These are phyloP conservation scores for Agarophyton chilense DNA, from an alignment of 23 red algal species.

Conservation along the genomic window DNA sequence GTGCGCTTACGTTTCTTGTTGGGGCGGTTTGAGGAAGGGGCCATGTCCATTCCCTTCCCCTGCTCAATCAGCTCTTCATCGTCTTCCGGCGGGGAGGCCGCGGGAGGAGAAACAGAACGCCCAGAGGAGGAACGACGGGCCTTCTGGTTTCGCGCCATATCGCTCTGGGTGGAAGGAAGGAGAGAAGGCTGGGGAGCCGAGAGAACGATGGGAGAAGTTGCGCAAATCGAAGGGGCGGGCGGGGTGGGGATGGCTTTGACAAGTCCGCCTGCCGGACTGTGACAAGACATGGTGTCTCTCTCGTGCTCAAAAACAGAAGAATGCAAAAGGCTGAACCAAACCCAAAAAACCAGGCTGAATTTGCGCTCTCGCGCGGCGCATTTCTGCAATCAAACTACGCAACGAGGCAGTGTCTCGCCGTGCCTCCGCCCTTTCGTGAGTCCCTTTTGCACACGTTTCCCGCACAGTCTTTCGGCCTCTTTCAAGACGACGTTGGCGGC, in stretches of 20 bases:
- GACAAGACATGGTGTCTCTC: too few species aligned
- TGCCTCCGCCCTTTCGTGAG: background rate
- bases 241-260: background rate
- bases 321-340: too few species aligned
- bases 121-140: slow-evolving; percentile 23
- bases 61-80: slow-evolving; percentile 26
- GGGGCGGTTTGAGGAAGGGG: background rate
- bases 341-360: background rate
- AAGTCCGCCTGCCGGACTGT: too few species aligned
- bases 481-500: too few species aligned
- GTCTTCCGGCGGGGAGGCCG: slow-evolving; percentile 12
- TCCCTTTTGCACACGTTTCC: background rate
- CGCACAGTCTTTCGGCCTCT: too few species aligned
- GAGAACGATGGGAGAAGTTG: background rate
- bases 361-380: background rate
- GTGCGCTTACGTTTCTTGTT: slow-evolving; percentile 38
- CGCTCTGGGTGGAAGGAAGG: background rate
- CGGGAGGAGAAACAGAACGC: background rate
- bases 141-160: background rate
- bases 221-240: background rate
- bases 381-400: too few species aligned
- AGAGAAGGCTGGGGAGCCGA: background rate
- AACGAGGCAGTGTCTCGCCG: background rate
- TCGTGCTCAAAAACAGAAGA: too few species aligned
- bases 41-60: background rate